Evolutionary conservation across 23 red algal species (phyloP).

Genomic region (Agarophyton chilense): DNA sequence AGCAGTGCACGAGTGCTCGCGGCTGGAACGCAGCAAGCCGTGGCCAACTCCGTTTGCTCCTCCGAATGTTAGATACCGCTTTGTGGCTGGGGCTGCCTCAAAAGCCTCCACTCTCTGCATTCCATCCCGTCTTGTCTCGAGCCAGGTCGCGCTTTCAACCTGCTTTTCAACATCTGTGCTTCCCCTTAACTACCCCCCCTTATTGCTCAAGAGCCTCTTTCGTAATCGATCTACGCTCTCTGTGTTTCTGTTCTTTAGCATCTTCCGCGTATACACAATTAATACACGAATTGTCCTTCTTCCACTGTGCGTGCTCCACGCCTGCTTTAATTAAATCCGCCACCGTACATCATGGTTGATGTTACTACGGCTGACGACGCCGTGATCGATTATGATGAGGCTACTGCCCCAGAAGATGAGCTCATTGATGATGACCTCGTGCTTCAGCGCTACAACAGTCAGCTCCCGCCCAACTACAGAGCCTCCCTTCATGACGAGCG

Average conservation of each 20-base stretch:
- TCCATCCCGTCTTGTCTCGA: too few relatives aligned
- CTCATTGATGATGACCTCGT: slow-evolving; percentile 53
- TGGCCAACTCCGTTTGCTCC: not conserved
- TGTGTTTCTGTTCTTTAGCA: too few relatives aligned
- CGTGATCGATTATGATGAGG: slow-evolving; percentile 37
- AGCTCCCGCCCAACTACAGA: slow-evolving; percentile 67
- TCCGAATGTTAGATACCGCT: not conserved
- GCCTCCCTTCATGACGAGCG: slow-evolving; percentile 34
- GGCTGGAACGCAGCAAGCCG: slow-evolving; percentile 8
- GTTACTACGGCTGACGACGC: not conserved
- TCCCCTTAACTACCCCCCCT: too few relatives aligned
- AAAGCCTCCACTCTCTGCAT: not conserved
- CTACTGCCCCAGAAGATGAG: slow-evolving; percentile 1
- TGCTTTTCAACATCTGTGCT: not conserved
- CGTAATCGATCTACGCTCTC: too few relatives aligned
- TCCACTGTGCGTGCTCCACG: not conserved
- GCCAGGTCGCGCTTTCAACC: not conserved
- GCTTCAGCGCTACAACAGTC: slow-evolving; percentile 54
- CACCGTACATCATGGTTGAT: not conserved
- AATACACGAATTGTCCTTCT: too few relatives aligned
- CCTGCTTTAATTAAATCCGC: not conserved
- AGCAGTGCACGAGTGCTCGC: not conserved
- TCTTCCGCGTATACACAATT: too few relatives aligned
- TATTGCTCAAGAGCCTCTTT: too few relatives aligned
- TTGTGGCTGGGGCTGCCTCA: too few relatives aligned